phyloP scores from a whole-genome alignment of 2,329 filamentous ascomycete species.

The Tetracladium maxilliforme region DNA sequence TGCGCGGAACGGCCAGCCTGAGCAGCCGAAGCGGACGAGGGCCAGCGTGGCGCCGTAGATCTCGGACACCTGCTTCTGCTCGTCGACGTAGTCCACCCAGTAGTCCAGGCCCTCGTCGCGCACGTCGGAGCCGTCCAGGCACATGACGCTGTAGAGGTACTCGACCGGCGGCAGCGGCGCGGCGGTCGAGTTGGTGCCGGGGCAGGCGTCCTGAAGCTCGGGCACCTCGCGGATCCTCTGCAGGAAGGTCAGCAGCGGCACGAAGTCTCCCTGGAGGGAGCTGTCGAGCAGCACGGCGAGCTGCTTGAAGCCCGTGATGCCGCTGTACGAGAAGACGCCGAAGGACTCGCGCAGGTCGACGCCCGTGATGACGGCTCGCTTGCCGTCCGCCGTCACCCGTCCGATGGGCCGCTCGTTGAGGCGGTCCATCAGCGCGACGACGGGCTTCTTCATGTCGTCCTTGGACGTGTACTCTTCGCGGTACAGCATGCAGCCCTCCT shows the following conservation, averaged over 20 bases:
- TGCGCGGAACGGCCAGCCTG: constrained; percentile 19
- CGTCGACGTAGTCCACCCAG: constrained; percentile 14
- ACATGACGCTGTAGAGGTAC: constrained; percentile 13
- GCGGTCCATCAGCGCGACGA: constrained; percentile 14
- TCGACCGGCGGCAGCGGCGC: constrained; percentile 6
- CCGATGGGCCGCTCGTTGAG: constrained; percentile 14
- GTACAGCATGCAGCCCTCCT: constrained; percentile 14
- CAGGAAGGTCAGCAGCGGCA: constrained; percentile 3
- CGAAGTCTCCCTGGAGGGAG: constrained; percentile 15
- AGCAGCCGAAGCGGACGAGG: constrained; percentile 21
- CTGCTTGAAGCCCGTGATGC: constrained; percentile 8
- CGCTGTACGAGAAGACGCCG: constrained; percentile 14
- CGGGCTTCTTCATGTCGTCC: constrained; percentile 15
- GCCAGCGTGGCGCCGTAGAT: constrained; percentile 18
- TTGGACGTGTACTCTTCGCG: constrained; percentile 10
- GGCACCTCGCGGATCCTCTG: too few relatives aligned
- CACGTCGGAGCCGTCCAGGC: constrained; percentile 18
- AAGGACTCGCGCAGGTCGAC: constrained; percentile 15
- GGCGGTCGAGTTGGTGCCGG: constrained; percentile 1
- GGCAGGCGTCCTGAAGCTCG: constrained; percentile 4
- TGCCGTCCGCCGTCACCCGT: constrained; percentile 5
- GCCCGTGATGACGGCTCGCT: constrained; percentile 14
- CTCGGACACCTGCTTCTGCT: constrained; percentile 12
- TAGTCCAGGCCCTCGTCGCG: constrained; percentile 8
- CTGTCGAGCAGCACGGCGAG: constrained; percentile 8